Evolutionary conservation across 2,329 filamentous ascomycete species (phyloP).

Genomic region (Neofusicoccum parvum): DNA sequence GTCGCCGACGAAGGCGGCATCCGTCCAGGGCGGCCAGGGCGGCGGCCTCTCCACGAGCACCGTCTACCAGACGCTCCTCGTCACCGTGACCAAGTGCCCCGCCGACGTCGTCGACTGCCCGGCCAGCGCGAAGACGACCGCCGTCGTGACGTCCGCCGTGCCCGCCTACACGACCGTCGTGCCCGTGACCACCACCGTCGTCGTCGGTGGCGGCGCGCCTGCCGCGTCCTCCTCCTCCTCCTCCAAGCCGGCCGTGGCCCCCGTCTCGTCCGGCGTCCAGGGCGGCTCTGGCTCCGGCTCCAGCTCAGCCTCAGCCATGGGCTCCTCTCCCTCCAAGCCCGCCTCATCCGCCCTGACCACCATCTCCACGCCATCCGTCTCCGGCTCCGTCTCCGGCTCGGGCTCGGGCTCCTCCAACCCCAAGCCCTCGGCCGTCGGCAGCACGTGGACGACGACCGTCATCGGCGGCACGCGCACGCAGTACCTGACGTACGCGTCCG

Average conservation of each 20-base stretch:
- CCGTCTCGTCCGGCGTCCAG: background rate
- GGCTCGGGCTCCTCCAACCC: background rate
- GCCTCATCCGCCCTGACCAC: no score
- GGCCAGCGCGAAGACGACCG: slow-evolving; percentile 23
- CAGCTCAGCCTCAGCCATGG: background rate
- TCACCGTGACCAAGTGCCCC: slow-evolving; percentile 5
- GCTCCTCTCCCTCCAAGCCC: no score
- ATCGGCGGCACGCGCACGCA: background rate
- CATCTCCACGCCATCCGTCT: no score
- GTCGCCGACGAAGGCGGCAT: background rate
- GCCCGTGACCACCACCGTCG: background rate
- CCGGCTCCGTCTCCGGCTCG: no score
- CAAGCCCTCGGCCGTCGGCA: background rate
- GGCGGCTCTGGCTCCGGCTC: background rate
- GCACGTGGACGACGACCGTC: background rate
- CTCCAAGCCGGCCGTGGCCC: background rate
- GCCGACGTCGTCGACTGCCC: slow-evolving; percentile 25
- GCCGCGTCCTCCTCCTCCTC: background rate
- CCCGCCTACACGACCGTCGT: slow-evolving; percentile 2
- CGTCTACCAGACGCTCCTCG: slow-evolving; percentile 3
- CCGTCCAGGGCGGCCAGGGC: background rate
- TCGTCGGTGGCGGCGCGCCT: background rate
- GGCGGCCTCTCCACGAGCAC: background rate
- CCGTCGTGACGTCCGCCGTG: slow-evolving; percentile 7
- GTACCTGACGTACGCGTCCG: background rate